Base-by-base conservation (phyloP, 805 yeast species). In the Myxozyma udenii region DNA sequence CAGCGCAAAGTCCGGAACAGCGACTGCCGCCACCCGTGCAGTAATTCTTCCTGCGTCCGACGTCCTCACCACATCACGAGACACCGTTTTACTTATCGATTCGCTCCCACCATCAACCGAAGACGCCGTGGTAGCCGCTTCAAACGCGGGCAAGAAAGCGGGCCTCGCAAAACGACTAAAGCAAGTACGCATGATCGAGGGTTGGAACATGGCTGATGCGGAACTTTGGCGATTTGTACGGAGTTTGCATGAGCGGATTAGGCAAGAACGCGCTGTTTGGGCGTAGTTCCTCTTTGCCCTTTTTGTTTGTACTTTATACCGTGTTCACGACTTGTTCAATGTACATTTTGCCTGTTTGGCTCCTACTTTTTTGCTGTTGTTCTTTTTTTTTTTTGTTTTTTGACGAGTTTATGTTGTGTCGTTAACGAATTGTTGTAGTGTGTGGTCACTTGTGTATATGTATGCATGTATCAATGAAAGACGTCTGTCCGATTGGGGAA, bases 121-220 rank as follows among this genome's bases (percentile, higher is more conserved):
- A 18, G 45, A 47, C 30, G 39, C 41, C 18, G 23, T 51, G 14
- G 37, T 39, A 6, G 28, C 26, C 3, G 41, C 44, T 18, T 22
- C 32, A 18, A 24, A 11, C 7, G 41, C 41, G 11, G 28, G 40
- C 35, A 37, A 53, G n/a, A 25, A 43, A 3, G 44, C 16, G 5
- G 18, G 22, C 18, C 44, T n/a, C 21, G 6, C 6, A n/a, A 36
- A 40, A 22, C 45, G 46, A 25, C 22, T 21, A 19, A 37, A 43
- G n/a, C 25, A 24, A 25, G 25, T 44, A 6, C 33, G 42, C 39
- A 41, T 48, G 45, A 24, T 41, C 21, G 60, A 55, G 33, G 51
- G 50, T 16, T 55, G 60, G 60, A 48, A 53, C 25, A 45, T 55
- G 58, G 60, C 54, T 2, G 60, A 55, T 28, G 45, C 60, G 18